Conservation (phyloP, 495 filamentous ascomycete species). For the Neurospora sp. region DNA sequence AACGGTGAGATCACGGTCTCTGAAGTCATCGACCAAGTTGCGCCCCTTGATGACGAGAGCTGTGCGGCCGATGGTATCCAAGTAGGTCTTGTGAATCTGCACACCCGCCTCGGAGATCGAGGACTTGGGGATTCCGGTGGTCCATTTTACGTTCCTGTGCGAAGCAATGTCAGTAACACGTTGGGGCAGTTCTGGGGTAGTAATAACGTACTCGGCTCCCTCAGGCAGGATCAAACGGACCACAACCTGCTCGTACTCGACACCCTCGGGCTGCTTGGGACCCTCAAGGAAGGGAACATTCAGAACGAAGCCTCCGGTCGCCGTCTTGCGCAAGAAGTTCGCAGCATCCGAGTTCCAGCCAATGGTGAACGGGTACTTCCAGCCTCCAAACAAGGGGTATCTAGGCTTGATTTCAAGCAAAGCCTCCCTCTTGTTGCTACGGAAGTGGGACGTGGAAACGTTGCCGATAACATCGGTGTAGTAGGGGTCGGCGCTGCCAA, state of each 20-base stretch:
- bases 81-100: conserved; percentile 58
- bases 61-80: conserved; percentile 88
- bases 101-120: conserved; percentile 48
- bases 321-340: conserved; percentile 58
- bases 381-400: conserved; percentile 89
- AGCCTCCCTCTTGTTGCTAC: conserved; percentile 67
- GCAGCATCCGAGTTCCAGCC: conserved; percentile 86
- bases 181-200: neutral
- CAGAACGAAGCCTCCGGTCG: conserved; percentile 62
- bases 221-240: conserved; percentile 82
- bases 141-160: conserved; percentile 56
- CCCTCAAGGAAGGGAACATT: conserved; percentile 96
- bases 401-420: conserved; percentile 82
- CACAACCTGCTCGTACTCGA: conserved; percentile 74
- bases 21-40: conserved; percentile 79
- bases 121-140: conserved; percentile 49
- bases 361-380: conserved; percentile 93
- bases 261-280: conserved; percentile 69
- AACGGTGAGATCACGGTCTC: conserved; percentile 72
- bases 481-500: conserved; percentile 75
- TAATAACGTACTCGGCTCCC: conserved; percentile 66
- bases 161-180: neutral
- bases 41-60: conserved; percentile 69
- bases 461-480: conserved; percentile 97
- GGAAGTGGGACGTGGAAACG: conserved; percentile 85